These are phyloP conservation scores for Proliferodiscus dingleyae DNA, from an alignment of 2,329 filamentous ascomycete species.

Conservation along the genomic window DNA sequence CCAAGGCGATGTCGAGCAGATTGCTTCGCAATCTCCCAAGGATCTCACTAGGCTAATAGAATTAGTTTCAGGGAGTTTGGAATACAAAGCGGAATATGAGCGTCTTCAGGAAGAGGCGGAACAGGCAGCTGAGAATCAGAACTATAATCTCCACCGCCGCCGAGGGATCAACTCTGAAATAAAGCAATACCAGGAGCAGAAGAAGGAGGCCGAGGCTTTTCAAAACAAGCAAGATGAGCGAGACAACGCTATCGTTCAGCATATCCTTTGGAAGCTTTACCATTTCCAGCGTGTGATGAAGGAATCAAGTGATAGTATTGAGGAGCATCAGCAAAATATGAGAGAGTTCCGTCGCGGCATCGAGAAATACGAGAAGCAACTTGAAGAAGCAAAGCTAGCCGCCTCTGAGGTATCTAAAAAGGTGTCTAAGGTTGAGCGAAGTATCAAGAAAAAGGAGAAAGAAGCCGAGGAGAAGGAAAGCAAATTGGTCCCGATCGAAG, in stretches of 20 bases:
- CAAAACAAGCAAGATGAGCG: constrained; percentile 85
- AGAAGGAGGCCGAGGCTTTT: constrained; percentile 90
- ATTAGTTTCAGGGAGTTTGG: constrained; percentile 93
- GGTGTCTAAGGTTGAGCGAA: constrained; percentile 75
- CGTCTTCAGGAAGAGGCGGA: constrained; percentile 80
- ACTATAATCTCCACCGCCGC: constrained; percentile 80
- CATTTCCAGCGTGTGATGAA: constrained; percentile 93
- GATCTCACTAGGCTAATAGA: constrained; percentile 92
- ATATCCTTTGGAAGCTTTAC: constrained; percentile 94
- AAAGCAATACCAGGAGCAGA: constrained; percentile 95
- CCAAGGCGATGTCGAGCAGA: constrained; percentile 95
- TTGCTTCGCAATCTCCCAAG: constrained; percentile 89
- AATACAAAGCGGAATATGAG: constrained; percentile 93
- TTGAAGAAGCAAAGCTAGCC: constrained; percentile 80
- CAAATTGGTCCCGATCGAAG: constrained; percentile 79
- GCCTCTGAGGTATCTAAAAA: constrained; percentile 72
- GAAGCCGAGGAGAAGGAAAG: constrained; percentile 84
- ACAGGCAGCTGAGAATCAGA: constrained; percentile 81
- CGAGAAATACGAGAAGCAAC: constrained; percentile 72
- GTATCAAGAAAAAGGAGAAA: constrained; percentile 80
- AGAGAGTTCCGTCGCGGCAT: constrained; percentile 88
- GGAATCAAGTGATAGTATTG: constrained; percentile 82
- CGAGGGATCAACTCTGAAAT: constrained; percentile 97
- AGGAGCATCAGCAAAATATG: constrained; percentile 88
- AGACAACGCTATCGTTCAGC: constrained; percentile 85